Evolutionary conservation across 805 yeast genomes (phyloP).

Genomic region (Candida ficus): DNA sequence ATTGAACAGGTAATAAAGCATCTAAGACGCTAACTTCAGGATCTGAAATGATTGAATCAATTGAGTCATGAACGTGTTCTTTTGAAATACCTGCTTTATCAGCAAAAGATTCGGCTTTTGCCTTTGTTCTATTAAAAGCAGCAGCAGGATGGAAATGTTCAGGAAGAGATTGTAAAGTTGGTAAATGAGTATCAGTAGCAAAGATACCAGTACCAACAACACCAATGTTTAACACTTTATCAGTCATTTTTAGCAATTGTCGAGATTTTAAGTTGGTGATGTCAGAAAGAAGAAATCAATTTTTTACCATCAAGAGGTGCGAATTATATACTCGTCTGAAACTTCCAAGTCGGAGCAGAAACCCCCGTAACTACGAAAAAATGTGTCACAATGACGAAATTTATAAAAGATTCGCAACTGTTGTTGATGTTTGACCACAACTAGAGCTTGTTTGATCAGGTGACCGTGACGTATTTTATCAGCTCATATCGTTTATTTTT

Average conservation of each 20-base stretch:
- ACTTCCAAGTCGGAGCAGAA: not conserved
- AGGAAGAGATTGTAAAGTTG: constrained; percentile 52
- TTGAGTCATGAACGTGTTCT: constrained; percentile 29
- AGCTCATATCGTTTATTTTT: too few species aligned
- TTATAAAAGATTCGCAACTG: too few species aligned
- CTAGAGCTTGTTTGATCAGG: too few species aligned
- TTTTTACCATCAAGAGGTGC: too few species aligned
- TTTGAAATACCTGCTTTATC: constrained; percentile 46
- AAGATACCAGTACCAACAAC: constrained; percentile 83
- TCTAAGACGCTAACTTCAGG: constrained; percentile 72
- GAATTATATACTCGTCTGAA: too few species aligned
- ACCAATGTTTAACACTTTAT: constrained; percentile 15
- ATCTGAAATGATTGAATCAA: constrained; percentile 47
- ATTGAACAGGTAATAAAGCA: constrained; percentile 85
- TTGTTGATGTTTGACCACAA: too few species aligned
- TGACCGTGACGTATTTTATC: too few species aligned
- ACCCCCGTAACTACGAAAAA: too few species aligned
- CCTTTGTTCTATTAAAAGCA: constrained; percentile 76
- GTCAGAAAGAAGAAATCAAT: too few species aligned
- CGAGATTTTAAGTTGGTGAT: too few species aligned
- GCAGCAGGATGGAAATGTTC: constrained; percentile 54
- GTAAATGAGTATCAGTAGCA: constrained; percentile 80
- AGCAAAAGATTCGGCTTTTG: constrained; percentile 82
- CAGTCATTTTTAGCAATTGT: constrained; percentile 8
- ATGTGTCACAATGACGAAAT: too few species aligned